phyloP scores from a whole-genome alignment of 768 basidiomycete genomes.

The Xerocomellus amylosporus region DNA sequence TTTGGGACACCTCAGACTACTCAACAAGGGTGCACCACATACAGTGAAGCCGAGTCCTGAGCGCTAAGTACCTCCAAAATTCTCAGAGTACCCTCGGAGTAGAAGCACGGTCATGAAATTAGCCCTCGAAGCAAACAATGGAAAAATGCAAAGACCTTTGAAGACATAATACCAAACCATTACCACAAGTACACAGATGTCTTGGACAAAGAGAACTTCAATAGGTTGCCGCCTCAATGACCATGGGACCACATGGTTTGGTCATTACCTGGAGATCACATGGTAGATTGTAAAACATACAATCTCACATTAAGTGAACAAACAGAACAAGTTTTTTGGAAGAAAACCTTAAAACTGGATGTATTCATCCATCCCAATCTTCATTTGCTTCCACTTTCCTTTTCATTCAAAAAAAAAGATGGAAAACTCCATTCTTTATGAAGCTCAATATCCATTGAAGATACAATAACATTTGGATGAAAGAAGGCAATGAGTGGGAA shows the following conservation, averaged over 20 bases:
- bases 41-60: too few species aligned
- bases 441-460: conserved; percentile 32
- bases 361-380: conserved; percentile 21
- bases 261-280: neutral
- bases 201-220: neutral
- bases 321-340: neutral
- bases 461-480: conserved; percentile 34
- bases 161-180: neutral
- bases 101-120: too few species aligned
- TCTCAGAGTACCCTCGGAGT: too few species aligned
- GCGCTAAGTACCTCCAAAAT: too few species aligned
- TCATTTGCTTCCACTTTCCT: conserved; percentile 21
- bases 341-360: neutral
- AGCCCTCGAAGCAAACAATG: too few species aligned
- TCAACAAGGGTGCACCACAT: too few species aligned
- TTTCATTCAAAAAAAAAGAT: conserved; percentile 39
- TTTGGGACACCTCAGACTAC: too few species aligned
- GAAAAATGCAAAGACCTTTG: neutral
- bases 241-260: neutral
- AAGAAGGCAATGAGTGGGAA: conserved; percentile 31
- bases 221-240: neutral
- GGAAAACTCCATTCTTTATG: conserved; percentile 28
- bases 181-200: neutral
- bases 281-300: neutral
- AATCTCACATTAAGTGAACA: neutral